Base-by-base conservation (phyloP, 495 filamentous ascomycete genomes). In the Xylaria intraflava region DNA sequence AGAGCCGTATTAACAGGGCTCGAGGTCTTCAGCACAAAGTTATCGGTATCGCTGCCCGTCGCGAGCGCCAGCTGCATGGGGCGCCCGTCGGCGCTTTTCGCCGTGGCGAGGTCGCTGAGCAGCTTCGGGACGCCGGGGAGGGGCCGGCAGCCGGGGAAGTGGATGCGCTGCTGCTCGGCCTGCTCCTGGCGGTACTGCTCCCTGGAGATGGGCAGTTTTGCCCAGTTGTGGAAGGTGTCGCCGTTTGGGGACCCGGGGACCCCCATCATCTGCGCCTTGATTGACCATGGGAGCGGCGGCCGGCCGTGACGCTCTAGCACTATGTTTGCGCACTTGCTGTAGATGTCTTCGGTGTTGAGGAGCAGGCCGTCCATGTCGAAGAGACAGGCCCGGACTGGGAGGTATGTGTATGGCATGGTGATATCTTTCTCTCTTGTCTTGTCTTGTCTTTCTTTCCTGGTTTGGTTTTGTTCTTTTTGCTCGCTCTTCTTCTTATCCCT, bases 341-440 rank as follows among this genome's bases (percentile, higher is more conserved):
- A 93, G 57, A 82, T 77, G 66, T 94, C 90, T 61, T 93, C 90
- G 20, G 85, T 84, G 71, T 93, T 81, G 61, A 95, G 80, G 20
- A 94, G 76, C 47, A 95, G 82, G 38, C 89, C 89, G 65, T 95
- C 89, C 87, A 94, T 90, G 76, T 95, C 89, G 68, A 94, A 95
- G 49, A 95, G 81, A 70, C 87, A 91, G 47, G 90, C 89, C 46
- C 85, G 79, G 47, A 94, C 79, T 44, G 81, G 80, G 49, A 85
- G 85, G 19, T 77, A 68, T 29, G 10, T 7, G 11, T 2, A 23
- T 14, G 42, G n/a, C 42, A 45, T 27, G 11, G 20, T 27, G 42
- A 2, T 23, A 26, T 45, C 14, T 27, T 12, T 14, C 27, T 45
- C 42, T 27, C n/a, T 2, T 19, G 5, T 40, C 16, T 20, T 45